Conservation (phyloP, 495 filamentous ascomycete genomes). For the Astrothelium macrocarpum region DNA sequence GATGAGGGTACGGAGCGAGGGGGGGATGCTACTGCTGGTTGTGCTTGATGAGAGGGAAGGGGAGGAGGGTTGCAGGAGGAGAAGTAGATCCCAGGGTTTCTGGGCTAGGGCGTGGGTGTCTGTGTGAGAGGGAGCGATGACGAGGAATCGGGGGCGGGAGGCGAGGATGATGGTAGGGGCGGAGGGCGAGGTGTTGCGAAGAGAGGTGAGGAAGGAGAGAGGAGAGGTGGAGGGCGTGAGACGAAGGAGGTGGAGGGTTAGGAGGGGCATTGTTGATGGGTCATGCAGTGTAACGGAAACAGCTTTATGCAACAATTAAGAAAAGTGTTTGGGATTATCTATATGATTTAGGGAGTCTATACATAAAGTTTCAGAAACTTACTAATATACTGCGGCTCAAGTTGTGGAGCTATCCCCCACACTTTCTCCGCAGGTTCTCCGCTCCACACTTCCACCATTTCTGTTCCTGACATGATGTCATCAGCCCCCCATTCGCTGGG, state of each 20-base stretch:
- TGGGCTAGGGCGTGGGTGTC: slow-evolving; percentile 21
- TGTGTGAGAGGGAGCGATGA: slow-evolving; percentile 23
- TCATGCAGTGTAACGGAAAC: neutral
- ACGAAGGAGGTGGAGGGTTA: slow-evolving; percentile 28
- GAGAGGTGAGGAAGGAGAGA: slow-evolving; percentile 22
- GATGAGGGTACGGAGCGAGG: slow-evolving; percentile 29
- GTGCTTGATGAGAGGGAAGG: slow-evolving; percentile 27
- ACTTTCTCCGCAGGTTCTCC: neutral
- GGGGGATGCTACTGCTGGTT: slow-evolving; percentile 14
- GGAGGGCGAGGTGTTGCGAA: slow-evolving; percentile 37
- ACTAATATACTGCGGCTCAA: too few relatives aligned
- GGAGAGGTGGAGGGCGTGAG: slow-evolving; percentile 19
- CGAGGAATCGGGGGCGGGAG: slow-evolving; percentile 22
- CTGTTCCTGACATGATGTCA: too few relatives aligned
- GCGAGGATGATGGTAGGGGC: slow-evolving; percentile 47
- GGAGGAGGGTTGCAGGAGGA: slow-evolving; percentile 28
- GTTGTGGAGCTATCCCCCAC: neutral
- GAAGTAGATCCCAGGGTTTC: too few relatives aligned
- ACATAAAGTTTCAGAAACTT: too few relatives aligned
- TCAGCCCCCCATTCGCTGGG: too few relatives aligned
- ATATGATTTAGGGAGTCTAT: too few relatives aligned
- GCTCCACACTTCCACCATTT: neutral
- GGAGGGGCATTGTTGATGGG: slow-evolving; percentile 27
- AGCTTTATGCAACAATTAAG: neutral
- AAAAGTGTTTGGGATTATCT: too few relatives aligned